Evolutionary conservation across 345 rosid genomes (phyloP).

Genomic region (Eucalyptus erythrocorys): DNA sequence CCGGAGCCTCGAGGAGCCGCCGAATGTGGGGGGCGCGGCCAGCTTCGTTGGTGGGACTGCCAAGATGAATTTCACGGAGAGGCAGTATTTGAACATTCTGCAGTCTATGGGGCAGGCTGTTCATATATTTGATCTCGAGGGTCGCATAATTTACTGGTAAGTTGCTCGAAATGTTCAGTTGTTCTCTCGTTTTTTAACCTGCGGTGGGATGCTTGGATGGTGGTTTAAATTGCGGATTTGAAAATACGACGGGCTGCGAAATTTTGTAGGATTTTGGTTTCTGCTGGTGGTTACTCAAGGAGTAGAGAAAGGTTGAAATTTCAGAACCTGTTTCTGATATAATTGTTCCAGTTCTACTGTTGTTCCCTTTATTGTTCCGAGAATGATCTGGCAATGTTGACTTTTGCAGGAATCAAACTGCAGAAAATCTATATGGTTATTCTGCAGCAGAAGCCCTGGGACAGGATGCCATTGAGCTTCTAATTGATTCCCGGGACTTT

Average conservation of each 20-base stretch:
- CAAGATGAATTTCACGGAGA: conserved; percentile 45
- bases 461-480: conserved; percentile 50
- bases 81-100: conserved; percentile 74
- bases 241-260: neutral
- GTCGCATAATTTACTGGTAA: conserved; percentile 79
- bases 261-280: neutral
- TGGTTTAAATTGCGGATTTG: neutral
- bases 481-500: conserved; percentile 54
- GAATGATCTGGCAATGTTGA: neutral
- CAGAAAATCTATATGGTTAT: conserved; percentile 80
- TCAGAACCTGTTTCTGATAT: neutral
- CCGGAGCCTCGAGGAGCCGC: conserved; percentile 11
- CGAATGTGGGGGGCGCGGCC: conserved; percentile 5
- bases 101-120: conserved; percentile 94
- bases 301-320: neutral
- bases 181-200: neutral
- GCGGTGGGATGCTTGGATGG: neutral
- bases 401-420: conserved; percentile 72
- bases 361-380: neutral
- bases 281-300: neutral
- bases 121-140: conserved; percentile 55
- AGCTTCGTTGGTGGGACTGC: conserved; percentile 30
- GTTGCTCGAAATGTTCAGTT: neutral
- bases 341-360: neutral
- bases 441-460: conserved; percentile 76